phyloP scores from a whole-genome alignment of 2,329 filamentous ascomycete genomes.

The Teratosphaeria destructans region DNA sequence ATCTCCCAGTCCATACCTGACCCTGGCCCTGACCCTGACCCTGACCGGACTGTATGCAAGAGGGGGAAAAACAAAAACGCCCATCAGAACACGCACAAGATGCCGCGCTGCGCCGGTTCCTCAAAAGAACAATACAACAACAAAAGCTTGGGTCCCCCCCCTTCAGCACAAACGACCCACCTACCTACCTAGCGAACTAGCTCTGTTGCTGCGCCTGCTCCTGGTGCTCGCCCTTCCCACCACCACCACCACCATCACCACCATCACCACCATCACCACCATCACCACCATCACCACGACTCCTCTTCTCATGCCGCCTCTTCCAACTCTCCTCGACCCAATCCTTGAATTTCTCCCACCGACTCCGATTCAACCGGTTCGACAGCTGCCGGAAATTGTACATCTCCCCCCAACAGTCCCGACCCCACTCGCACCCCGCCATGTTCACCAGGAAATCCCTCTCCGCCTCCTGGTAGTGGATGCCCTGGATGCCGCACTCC shows the following conservation, averaged over 20 bases:
- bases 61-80: too few species aligned
- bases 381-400: constrained; percentile 88
- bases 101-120: too few species aligned
- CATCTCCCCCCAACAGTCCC: constrained; percentile 97
- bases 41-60: too few species aligned
- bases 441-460: constrained; percentile 95
- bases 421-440: constrained; percentile 93
- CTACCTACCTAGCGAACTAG: neutral
- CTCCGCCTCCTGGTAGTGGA: constrained; percentile 79
- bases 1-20: too few species aligned
- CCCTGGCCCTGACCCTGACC: too few species aligned
- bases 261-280: neutral
- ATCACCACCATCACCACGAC: neutral
- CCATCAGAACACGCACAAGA: too few species aligned
- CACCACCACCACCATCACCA: neutral
- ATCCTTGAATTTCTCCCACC: constrained; percentile 59
- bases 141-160: too few species aligned
- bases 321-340: constrained; percentile 30
- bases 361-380: constrained; percentile 74
- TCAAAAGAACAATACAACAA: too few species aligned
- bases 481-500: constrained; percentile 30
- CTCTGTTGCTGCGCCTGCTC: neutral
- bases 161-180: too few species aligned
- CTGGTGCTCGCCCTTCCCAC: neutral
- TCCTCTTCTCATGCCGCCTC: constrained; percentile 11